Evolutionary conservation across 2,329 filamentous ascomycete genomes (phyloP).

Genomic region (Fusarium vanettenii): DNA sequence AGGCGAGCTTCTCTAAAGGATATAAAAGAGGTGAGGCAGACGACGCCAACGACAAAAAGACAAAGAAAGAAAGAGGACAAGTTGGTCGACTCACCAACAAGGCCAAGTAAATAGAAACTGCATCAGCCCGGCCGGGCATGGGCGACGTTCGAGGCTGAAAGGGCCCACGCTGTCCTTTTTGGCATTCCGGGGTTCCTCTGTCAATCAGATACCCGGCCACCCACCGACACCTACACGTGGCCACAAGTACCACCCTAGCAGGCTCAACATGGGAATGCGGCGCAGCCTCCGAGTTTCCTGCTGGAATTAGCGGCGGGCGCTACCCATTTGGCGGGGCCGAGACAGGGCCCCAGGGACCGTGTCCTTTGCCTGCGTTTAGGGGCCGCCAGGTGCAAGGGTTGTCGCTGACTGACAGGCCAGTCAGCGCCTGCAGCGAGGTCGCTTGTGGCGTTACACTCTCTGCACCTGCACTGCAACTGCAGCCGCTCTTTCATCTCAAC

Average conservation of each 20-base stretch:
- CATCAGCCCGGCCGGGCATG: constrained; percentile 21
- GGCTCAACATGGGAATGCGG: neutral
- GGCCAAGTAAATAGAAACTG: constrained; percentile 24
- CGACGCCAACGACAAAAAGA: neutral
- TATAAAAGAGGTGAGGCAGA: neutral
- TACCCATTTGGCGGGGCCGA: constrained; percentile 24
- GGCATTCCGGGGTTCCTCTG: constrained; percentile 3
- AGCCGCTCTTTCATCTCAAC: constrained; percentile 5
- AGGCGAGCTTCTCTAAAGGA: neutral
- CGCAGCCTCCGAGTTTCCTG: constrained; percentile 6
- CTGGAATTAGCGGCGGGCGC: constrained; percentile 37
- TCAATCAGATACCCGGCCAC: constrained; percentile 27
- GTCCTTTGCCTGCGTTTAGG: neutral
- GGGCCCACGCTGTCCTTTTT: constrained; percentile 42
- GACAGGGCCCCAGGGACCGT: neutral
- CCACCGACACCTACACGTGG: neutral
- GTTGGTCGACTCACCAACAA: constrained; percentile 26
- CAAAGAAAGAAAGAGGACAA: constrained; percentile 37
- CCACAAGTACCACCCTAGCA: constrained; percentile 34
- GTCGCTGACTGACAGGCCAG: neutral
- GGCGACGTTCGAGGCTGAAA: constrained; percentile 4
- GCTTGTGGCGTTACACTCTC: constrained; percentile 26
- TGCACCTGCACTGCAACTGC: neutral
- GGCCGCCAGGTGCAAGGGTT: constrained; percentile 10
- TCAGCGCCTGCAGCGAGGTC: constrained; percentile 7